Evolutionary conservation across 129 eudicot species (phyloP), one percentile per base, ranked within the genome.

Genomic region (Kitagawia praeruptora): DNA sequence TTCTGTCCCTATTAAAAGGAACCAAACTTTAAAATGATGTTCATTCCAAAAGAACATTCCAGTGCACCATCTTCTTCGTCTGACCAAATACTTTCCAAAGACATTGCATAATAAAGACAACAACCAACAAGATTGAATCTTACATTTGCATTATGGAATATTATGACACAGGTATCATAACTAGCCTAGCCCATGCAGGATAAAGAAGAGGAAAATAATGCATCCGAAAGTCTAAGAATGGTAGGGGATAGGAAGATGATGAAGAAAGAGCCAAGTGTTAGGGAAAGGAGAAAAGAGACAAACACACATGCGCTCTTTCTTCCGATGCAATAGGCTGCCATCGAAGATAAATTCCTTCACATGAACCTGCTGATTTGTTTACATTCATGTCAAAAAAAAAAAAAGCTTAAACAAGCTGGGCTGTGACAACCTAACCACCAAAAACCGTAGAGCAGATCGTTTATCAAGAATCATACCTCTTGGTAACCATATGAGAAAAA

Each of bases 261-360:
- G 89, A 78, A 83, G 96, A 89, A 87, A 88, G 97, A 90, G 97
- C 86, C 77, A 90, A 61, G 96, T 85, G 93, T 86, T 87, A 88
- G 84, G 93, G 85, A 81, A 94, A 86, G 93, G 96, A 88, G 92
- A 92, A 94, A 90, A 86, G 89, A 94, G 87, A 95, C 97, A 92
- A 92, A 95, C 97, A 95, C 96, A 89, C 99, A 89, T 87, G 91
- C 85, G 97, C 97, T 90, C 96, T 94, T 91, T 91, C 96, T 82
- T 92, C 91, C 89, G 83, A 90, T 87, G 96, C 96, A 92, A 79
- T 90, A 86, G 92, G 99, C 99, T 95, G 90, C 99, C 99, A 95
- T 86, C 81, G 97, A 85, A 89, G 96, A 87, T 85, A 74, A 82
- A 85, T 83, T 95, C 99, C 97, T 95, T 92, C 92, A 84, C 53